Base-by-base conservation (phyloP, 2,329 filamentous ascomycete species). In the Zymoseptoria brevis region DNA sequence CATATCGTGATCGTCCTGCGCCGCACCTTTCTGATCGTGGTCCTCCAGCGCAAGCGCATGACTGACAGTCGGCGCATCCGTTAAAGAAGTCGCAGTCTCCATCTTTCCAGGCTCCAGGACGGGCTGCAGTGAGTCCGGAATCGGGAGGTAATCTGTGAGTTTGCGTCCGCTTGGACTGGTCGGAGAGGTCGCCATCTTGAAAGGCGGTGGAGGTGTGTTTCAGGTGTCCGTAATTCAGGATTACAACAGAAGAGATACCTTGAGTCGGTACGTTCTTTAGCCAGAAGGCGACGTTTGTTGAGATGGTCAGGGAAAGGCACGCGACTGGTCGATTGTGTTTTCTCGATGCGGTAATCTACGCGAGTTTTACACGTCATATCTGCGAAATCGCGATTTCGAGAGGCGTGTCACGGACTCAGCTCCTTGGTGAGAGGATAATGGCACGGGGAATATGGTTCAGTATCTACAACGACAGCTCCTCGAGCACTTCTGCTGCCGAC, bases 401-500 rank as follows among this genome's bases (percentile, higher is more conserved):
- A 45, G 16, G 35, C 35, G 35, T 45, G 13, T 45, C 35, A 16
- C 35, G 35, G 35, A 45, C 35, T 45, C 35, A 45, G 35, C 35
- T 45, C 35, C 35, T 29, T 45, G 35, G 35, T 45, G 35, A 29
- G 35, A 16, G 13, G 16, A 45, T 8, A 26, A 8, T 45, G 11
- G 35, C 6, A 45, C 35, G 35, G 35, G 35, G 35, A 16, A 45
- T n/a, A n/a, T 45, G 26, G 26, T 29, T 29, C 26, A 29, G 26
- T 45, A 7, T 13, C 16, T n/a, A 45, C 35, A 16, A 13, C 13
- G 35, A 45, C 13, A 73, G 59, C n/a, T 66, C 57, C 59, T 76
- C 70, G 16, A 84, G 60, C 19, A 76, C 69, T 56, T 77, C 76
- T 5, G 86, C 87, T 58, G 85, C 76, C 1, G 75, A 72, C 4